Percentiles rank a stretch among this genome's conserved stretches.
Evolutionary conservation across 495 filamentous ascomycete species (phyloP).

Genomic region (Wilcoxina mikolae): DNA sequence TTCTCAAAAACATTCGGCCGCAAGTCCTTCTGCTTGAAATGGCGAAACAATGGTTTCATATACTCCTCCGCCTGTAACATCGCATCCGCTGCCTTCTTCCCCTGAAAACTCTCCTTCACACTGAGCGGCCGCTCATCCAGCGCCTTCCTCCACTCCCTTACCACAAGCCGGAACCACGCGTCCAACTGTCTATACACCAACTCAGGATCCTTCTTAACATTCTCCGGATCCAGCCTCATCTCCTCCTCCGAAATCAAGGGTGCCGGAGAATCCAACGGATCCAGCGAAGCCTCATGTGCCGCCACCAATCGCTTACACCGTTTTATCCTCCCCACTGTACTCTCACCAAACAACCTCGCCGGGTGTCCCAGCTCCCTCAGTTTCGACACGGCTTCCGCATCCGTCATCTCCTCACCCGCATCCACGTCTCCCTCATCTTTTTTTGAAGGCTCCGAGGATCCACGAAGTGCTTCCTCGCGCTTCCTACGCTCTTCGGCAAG

Average conservation of each 20-base stretch:
- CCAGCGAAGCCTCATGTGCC: constrained; percentile 44
- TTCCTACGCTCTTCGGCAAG: constrained; percentile 62
- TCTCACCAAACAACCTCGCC: constrained; percentile 65
- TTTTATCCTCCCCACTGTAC: constrained; percentile 48
- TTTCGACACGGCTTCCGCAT: constrained; percentile 51
- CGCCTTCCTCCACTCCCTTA: constrained; percentile 72
- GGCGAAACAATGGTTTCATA: constrained; percentile 77
- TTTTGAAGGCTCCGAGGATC: constrained; percentile 25
- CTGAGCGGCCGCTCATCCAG: constrained; percentile 49
- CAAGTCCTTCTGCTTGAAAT: constrained; percentile 66
- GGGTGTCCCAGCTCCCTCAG: constrained; percentile 63
- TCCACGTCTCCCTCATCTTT: constrained; percentile 33
- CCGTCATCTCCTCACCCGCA: constrained; percentile 51
- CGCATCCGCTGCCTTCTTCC: constrained; percentile 58
- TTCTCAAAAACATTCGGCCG: constrained; percentile 66
- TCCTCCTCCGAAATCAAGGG: constrained; percentile 61
- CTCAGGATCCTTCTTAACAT: constrained; percentile 42
- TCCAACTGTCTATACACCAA: constrained; percentile 71
- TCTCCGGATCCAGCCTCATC: constrained; percentile 59
- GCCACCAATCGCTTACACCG: constrained; percentile 57
- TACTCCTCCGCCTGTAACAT: constrained; percentile 73
- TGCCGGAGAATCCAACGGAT: constrained; percentile 38
- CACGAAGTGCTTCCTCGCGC: constrained; percentile 44
- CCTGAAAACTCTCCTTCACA: constrained; percentile 57
- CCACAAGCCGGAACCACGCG: constrained; percentile 84